Evolutionary conservation across 352 stramenopile species (phyloP), one percentile per base, ranked within the genome.

Genomic region (Phytophthora pinifolia): DNA sequence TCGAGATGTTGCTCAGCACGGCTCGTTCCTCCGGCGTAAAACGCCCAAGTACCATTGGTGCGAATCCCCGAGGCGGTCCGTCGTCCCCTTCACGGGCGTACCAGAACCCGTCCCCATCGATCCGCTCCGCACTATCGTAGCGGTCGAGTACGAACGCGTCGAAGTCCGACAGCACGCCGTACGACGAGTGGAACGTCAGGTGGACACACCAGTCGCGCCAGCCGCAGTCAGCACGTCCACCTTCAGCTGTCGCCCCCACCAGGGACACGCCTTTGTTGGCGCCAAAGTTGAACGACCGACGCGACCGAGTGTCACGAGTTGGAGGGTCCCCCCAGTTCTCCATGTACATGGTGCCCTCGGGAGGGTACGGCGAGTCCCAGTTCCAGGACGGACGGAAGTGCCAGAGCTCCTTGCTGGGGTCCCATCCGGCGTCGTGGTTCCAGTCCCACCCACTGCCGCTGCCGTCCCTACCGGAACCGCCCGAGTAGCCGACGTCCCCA

Each of bases 111-210:
- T 38, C 32, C 17, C 59, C 53, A 9, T 53, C 22, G 12, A 67
- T 9, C 15, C n/a, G 46, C 15, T 59, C 46, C 17, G 39, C 46
- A 46, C 54, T 65, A 9, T 65, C 57, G 36, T 61, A 65, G 17
- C 68, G 74, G 55, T 79, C 71, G 15, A 84, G 15, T 38, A 79
- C 68, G 22, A 84, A 81, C 22, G 68, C 71, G 35, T 84, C 74
- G 29, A 84, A 76, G 18, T 70, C 65, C 17, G 57, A 69, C 47
- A 79, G 51, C n/a, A 73, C 67, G 14, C 74, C 74, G 32, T 76
- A 84, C 30, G 69, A 69, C 32, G 74, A 79, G 29, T 71, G 59
- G 44, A 81, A 76, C 9, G 64, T 55, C 39, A 84, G 1, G 44
- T 75, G 57, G 15, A 65, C 50, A 43, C 57, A 65, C 57, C 57